Percentiles rank a stretch among this genome's conserved stretches.
These are phyloP conservation scores for Wickerhamomyces kurtzmanii DNA, from an alignment of 805 yeast genomes.

Conservation along the genomic window DNA sequence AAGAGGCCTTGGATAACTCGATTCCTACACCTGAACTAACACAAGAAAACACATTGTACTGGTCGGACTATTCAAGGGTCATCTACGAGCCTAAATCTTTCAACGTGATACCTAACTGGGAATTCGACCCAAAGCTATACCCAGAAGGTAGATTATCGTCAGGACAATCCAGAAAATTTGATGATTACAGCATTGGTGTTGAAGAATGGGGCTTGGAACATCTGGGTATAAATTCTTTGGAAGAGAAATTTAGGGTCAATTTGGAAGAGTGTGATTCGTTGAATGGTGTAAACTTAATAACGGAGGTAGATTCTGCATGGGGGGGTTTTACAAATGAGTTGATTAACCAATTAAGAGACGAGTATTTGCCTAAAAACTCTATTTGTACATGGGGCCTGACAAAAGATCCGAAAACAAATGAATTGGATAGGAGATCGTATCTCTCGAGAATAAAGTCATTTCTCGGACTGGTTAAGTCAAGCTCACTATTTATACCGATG, in stretches of 20 bases:
- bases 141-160: slow-evolving; percentile 16
- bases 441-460: slow-evolving; percentile 35
- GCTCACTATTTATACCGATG: slow-evolving; percentile 52
- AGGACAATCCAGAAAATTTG: slow-evolving; percentile 29
- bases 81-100: slow-evolving; percentile 55
- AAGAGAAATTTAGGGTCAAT: slow-evolving; percentile 44
- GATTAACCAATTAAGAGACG: slow-evolving; percentile 55
- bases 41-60: slow-evolving; percentile 38
- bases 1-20: slow-evolving; percentile 48
- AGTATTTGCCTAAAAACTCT: slow-evolving; percentile 43
- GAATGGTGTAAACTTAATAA: slow-evolving; percentile 58
- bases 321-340: slow-evolving; percentile 57
- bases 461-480: slow-evolving; percentile 32
- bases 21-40: slow-evolving; percentile 23
- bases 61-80: slow-evolving; percentile 76
- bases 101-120: slow-evolving; percentile 50
- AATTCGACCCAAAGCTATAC: slow-evolving; percentile 27
- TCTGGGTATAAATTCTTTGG: slow-evolving; percentile 40
- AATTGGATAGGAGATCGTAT: slow-evolving; percentile 8
- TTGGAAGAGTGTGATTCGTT: slow-evolving; percentile 72
- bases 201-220: slow-evolving; percentile 39
- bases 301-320: slow-evolving; percentile 79
- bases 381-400: slow-evolving; percentile 38
- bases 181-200: slow-evolving; percentile 43
- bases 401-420: slow-evolving; percentile 12